phyloP scores from a whole-genome alignment of 169 alveolate species.

The Plasmodium blacklocki region DNA sequence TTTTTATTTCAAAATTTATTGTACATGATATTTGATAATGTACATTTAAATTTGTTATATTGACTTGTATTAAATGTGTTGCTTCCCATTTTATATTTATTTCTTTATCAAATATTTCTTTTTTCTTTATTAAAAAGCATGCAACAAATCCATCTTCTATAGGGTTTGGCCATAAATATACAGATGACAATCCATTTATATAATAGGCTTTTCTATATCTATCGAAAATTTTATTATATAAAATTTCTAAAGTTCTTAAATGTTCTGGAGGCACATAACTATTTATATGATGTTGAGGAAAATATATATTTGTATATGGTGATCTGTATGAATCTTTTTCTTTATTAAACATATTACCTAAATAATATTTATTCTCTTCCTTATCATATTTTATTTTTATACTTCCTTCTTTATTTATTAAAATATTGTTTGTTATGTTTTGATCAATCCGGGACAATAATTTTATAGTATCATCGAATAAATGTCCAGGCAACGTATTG shows the following conservation, averaged over 20 bases:
- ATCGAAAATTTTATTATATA: slow-evolving; percentile 46
- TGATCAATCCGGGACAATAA: slow-evolving; percentile 46
- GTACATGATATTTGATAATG: slow-evolving; percentile 61
- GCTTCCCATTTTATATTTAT: slow-evolving; percentile 50
- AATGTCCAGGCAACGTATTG: slow-evolving; percentile 37
- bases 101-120: slow-evolving; percentile 14
- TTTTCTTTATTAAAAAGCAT: slow-evolving; percentile 58
- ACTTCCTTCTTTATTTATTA: slow-evolving; percentile 60
- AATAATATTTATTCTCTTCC: slow-evolving; percentile 42
- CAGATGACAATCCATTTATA: slow-evolving; percentile 59
- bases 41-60: slow-evolving; percentile 21
- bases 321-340: slow-evolving; percentile 72
- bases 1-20: slow-evolving; percentile 23
- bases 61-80: slow-evolving; percentile 70
- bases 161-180: slow-evolving; percentile 65
- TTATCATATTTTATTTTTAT: slow-evolving; percentile 61
- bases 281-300: slow-evolving; percentile 39
- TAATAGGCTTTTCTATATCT: slow-evolving; percentile 59
- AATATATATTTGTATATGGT: slow-evolving; percentile 51
- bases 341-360: slow-evolving; percentile 67
- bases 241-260: slow-evolving; percentile 47
- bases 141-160: slow-evolving; percentile 72
- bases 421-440: slow-evolving; percentile 57
- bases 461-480: slow-evolving; percentile 59
- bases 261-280: slow-evolving; percentile 56